Evolutionary conservation across 257 asterid genomes (phyloP), one percentile per base, ranked within the genome.

Genomic region (Nicotiana paniculata): DNA sequence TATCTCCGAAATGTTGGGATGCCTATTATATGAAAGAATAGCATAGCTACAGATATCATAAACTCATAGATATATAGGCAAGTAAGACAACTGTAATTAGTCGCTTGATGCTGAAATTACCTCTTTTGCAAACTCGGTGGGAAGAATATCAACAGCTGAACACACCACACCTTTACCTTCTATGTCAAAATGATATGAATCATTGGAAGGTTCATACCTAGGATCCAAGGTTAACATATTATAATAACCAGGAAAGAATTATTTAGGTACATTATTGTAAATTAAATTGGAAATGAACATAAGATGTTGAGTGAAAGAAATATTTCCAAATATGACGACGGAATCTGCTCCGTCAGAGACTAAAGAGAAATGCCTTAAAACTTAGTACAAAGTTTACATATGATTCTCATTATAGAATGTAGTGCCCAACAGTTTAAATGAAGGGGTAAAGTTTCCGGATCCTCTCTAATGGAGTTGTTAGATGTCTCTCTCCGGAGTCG

Each of bases 91-190:
- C 79, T 72, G 4, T 18, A 55, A 24, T 66, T 54, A 1, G 58
- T 55, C 58, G 12, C 53, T 59, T 32, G 37, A 78, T 33, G 37
- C 33, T 39, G 69, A 77, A 65, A 51, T 21, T 75, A 94, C 99
- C 98, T 94, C 99, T 89, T 91, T 92, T 3, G 99, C 99, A 82
- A 93, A 92, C 89, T 96, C 97, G 0, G 99, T 96, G 0, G 99
- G 99, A 78, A 96, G 99, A 88, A 94, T 94, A 89, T 96, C 99
- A 21, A 96, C 95, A 82, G 98, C 97, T 37, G 97, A 94, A 82
- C 92, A 96, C 64, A 96, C 80, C 85, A 96, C 83, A 84, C 99
- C 99, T 63, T 83, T 81, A 58, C 97, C 98, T 76, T 91, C 99
- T 93, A 93, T 88, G 89, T 92, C 91, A 77, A 75, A 85, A 88